Evolutionary conservation across 352 stramenopile genomes (phyloP).

Genomic region (Globisporangium paroecandrum): DNA sequence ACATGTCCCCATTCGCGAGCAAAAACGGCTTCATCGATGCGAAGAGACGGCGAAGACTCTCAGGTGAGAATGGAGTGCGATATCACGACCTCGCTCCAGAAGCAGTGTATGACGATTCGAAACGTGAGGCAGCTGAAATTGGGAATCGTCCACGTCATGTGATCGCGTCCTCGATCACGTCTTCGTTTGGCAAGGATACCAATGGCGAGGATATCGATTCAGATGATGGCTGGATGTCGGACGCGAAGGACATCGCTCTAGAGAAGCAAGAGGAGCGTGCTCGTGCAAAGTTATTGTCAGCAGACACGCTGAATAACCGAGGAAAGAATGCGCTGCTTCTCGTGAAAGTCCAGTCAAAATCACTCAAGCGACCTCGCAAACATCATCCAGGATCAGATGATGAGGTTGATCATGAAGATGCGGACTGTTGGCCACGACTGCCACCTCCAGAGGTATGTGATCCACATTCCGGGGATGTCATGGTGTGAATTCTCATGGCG

Average conservation of each 20-base stretch:
- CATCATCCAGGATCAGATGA: constrained; percentile 17
- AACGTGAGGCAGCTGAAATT: constrained; percentile 16
- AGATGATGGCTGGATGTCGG: constrained; percentile 60
- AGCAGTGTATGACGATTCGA: constrained; percentile 37
- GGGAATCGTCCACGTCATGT: constrained; percentile 35
- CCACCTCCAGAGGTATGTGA: constrained; percentile 35
- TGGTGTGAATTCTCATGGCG: background rate
- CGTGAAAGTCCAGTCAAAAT: background rate
- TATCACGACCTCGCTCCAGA: constrained; percentile 17
- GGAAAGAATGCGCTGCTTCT: constrained; percentile 9
- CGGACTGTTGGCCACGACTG: constrained; percentile 52
- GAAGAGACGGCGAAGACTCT: constrained; percentile 19
- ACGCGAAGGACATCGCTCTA: constrained; percentile 36
- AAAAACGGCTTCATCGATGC: constrained; percentile 28
- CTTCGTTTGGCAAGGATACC: background rate
- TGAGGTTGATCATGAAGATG: constrained; percentile 17
- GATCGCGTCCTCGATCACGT: constrained; percentile 33
- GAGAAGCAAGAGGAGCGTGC: constrained; percentile 5
- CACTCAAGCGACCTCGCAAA: constrained; percentile 6
- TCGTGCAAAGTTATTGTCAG: background rate
- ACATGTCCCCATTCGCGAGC: constrained; percentile 60
- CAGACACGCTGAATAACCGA: background rate
- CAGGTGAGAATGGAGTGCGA: constrained; percentile 7
- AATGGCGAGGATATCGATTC: constrained; percentile 21
- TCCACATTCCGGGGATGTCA: background rate